Evolutionary conservation across 495 filamentous ascomycete species (phyloP).

Genomic region (Endocarpon pusillum): DNA sequence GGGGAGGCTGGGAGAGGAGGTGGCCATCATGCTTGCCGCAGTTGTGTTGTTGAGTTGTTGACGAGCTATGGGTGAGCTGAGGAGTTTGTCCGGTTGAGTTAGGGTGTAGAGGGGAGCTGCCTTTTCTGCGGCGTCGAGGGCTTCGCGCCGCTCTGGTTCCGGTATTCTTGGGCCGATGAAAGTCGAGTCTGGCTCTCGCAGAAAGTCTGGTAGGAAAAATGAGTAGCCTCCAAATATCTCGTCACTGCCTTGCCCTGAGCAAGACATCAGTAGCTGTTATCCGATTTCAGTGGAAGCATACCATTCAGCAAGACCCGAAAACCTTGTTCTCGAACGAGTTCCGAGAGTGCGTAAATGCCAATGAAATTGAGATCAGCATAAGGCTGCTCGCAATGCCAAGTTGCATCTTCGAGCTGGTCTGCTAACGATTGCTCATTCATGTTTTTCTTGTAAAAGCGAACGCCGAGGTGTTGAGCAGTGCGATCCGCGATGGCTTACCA

Average conservation of each 20-base stretch:
- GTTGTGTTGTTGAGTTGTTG: slow-evolving; percentile 4
- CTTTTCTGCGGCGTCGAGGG: slow-evolving; percentile 4
- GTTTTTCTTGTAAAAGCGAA: slow-evolving; percentile 23
- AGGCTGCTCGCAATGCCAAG: slow-evolving; percentile 30
- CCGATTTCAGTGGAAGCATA: neutral
- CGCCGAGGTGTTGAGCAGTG: slow-evolving; percentile 32
- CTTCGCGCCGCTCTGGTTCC: slow-evolving; percentile 3
- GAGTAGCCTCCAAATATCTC: slow-evolving; percentile 36
- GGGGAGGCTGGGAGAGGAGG: slow-evolving; percentile 2
- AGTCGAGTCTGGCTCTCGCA: slow-evolving; percentile 27
- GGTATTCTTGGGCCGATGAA: slow-evolving; percentile 11
- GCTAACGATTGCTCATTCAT: slow-evolving; percentile 30
- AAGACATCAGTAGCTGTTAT: neutral
- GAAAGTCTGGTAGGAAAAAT: slow-evolving; percentile 21
- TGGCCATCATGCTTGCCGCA: slow-evolving; percentile 7
- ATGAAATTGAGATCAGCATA: slow-evolving; percentile 29
- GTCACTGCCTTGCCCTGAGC: slow-evolving; percentile 31
- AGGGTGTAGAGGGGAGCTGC: neutral
- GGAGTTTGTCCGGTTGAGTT: slow-evolving; percentile 2
- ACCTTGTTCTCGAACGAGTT: slow-evolving; percentile 21
- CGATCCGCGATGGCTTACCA: slow-evolving; percentile 33
- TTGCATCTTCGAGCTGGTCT: slow-evolving; percentile 27
- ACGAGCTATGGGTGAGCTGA: slow-evolving; percentile 4
- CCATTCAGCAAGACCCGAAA: slow-evolving; percentile 32
- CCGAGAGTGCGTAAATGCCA: slow-evolving; percentile 28